These are phyloP conservation scores for Hyphopichia buzzinii DNA, from an alignment of 1,139 yeast species.

Conservation along the genomic window DNA sequence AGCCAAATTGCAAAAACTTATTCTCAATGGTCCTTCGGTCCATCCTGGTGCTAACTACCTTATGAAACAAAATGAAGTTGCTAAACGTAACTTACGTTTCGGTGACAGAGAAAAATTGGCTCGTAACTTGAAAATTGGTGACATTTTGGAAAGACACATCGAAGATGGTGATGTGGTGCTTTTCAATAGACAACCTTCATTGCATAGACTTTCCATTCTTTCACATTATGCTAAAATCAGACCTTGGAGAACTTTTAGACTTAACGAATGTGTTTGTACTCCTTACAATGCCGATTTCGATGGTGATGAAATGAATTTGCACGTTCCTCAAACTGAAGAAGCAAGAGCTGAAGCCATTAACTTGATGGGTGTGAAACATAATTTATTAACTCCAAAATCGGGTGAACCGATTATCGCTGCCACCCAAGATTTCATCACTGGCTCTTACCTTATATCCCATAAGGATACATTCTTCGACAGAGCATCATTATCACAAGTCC, in stretches of 20 bases:
- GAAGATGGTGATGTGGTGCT: conserved; percentile 96
- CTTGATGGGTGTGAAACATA: conserved; percentile 96
- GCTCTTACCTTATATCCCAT: conserved; percentile 86
- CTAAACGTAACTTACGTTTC: conserved; percentile 83
- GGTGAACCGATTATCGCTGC: conserved; percentile 99
- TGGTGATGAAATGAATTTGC: conserved; percentile 99
- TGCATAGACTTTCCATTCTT: conserved; percentile 89
- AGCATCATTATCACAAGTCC: conserved; percentile 75
- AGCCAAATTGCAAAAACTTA: conserved; percentile 67
- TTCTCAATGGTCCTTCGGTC: conserved; percentile 79
- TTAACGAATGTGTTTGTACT: conserved; percentile 98
- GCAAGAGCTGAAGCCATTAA: conserved; percentile 98
- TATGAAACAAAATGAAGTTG: conserved; percentile 76
- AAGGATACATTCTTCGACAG: conserved; percentile 93
- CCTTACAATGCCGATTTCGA: conserved; percentile 99
- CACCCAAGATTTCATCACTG: conserved; percentile 98
- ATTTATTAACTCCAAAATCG: conserved; percentile 90
- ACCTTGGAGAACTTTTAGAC: conserved; percentile 97
- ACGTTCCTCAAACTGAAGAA: conserved; percentile 98
- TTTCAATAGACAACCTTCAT: conserved; percentile 96
- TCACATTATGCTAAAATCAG: conserved; percentile 95
- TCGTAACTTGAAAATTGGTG: conserved; percentile 75
- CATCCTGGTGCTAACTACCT: conserved; percentile 98
- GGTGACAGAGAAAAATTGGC: conserved; percentile 85
- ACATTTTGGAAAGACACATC: conserved; percentile 94